Percentiles rank a stretch among this genome's conserved stretches.
These are phyloP conservation scores for Backusella circina DNA, from an alignment of 192 early-diverging fungal genomes.

Conservation along the genomic window DNA sequence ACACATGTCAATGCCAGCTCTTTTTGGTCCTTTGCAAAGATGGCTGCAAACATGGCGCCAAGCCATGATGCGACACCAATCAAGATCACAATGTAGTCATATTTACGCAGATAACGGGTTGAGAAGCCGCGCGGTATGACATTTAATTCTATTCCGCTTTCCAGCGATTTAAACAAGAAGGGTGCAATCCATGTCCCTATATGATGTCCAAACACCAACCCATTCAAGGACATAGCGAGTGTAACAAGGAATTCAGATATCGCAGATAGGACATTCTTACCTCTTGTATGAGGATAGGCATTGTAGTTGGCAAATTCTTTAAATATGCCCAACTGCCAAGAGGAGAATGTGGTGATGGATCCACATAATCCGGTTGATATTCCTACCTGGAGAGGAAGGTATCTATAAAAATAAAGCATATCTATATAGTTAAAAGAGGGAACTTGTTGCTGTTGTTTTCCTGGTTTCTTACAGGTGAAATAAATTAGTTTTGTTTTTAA, in stretches of 20 bases:
- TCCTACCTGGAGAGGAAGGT: slow-evolving; percentile 47
- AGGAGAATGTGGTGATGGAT: slow-evolving; percentile 81
- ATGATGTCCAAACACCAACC: slow-evolving; percentile 45
- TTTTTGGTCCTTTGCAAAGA: slow-evolving; percentile 16
- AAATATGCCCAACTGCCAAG: slow-evolving; percentile 65
- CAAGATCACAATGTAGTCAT: background rate
- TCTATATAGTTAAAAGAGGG: no score
- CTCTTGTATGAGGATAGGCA: slow-evolving; percentile 13
- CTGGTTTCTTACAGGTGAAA: slow-evolving; percentile 32
- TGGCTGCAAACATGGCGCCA: slow-evolving; percentile 34
- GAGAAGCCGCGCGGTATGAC: slow-evolving; percentile 15
- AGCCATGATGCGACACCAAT: slow-evolving; percentile 28
- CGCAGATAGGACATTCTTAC: slow-evolving; percentile 46
- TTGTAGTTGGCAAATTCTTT: slow-evolving; percentile 36
- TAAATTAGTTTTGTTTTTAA: slow-evolving; percentile 20
- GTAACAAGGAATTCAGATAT: slow-evolving; percentile 44
- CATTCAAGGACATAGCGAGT: slow-evolving; percentile 41
- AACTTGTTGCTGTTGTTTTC: background rate
- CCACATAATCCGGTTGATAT: slow-evolving; percentile 74
- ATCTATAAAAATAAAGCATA: slow-evolving; percentile 17
- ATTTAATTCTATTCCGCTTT: background rate
- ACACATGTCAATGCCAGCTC: slow-evolving; percentile 40
- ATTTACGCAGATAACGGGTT: background rate
- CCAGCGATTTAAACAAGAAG: background rate
- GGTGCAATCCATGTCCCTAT: slow-evolving; percentile 27